Evolutionary conservation across 2,329 filamentous ascomycete genomes (phyloP), one percentile per base, ranked within the genome.

Genomic region (Nothophaeocryptopus gaeumannii): DNA sequence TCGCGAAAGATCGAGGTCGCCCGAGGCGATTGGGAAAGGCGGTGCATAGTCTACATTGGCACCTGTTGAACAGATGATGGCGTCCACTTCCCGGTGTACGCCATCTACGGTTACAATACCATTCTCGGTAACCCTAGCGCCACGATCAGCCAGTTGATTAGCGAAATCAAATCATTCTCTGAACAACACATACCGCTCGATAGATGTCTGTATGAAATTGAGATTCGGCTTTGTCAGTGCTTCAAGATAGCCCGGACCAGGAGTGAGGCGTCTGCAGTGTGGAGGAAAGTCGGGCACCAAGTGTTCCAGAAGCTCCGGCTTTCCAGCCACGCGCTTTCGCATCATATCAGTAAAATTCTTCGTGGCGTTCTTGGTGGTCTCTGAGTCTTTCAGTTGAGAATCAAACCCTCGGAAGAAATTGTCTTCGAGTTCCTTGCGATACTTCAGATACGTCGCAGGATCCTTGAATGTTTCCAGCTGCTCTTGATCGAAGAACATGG

Each of bases 341-440:
- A 75, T 75, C 38, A 67, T 55, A 16, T 71, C 56, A 31, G 67
- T 62, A 56, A 73, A 74, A 35, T 63, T 57, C 8, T 66, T 50
- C 37, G 65, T 67, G 3, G 67, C 64, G 2, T 63, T 63, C 8
- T 58, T 53, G 36, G 70, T 68, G 8, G 69, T 56, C 2, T 67
- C 60, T 0, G 70, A 72, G n/a, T 67, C 70, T 30, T 67, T 63
- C 2, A 74, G 55, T 53, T 71, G 67, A 5, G 64, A 63, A 3
- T 64, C 60, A 43, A 72, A 74, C 1, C 64, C 72, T 7, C 79
- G 71, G 74, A 83, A 89, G 65, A 84, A 88, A 40, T 78, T 79
- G 14, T 77, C 69, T 51, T 74, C 72, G 5, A 74, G 57, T 4
- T 68, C 63, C 54, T 72, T 73, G 1, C 72, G 64, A 50, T 68